Conservation (phyloP, 306 rosid species). For the Dryas octopetala region DNA sequence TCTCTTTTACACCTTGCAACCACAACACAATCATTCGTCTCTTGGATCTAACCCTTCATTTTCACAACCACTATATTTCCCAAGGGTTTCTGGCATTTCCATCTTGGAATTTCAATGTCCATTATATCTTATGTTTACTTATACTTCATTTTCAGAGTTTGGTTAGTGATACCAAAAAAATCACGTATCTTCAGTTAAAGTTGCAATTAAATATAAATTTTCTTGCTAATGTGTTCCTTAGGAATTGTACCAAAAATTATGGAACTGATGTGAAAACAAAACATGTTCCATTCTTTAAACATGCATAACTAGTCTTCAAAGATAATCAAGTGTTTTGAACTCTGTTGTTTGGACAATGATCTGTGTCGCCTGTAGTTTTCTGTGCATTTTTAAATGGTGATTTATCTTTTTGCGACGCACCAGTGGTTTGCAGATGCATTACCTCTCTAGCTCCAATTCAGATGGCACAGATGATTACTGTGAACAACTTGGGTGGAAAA, state of each 20-base stretch:
- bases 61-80: neutral
- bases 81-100: neutral
- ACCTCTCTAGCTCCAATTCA: conserved; percentile 65
- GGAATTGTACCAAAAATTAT: neutral
- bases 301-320: neutral
- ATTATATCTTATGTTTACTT: neutral
- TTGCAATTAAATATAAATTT: neutral
- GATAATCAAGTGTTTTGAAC: neutral
- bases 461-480: conserved; percentile 78
- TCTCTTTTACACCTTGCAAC: neutral
- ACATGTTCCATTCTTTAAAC: neutral
- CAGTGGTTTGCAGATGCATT: conserved; percentile 85
- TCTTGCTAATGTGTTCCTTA: neutral
- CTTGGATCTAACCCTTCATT: neutral
- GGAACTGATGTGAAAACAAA: neutral
- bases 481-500: conserved; percentile 78
- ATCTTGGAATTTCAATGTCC: neutral
- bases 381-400: conserved; percentile 20
- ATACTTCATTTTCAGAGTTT: neutral
- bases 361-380: neutral
- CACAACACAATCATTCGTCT: neutral
- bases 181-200: neutral
- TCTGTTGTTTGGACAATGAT: neutral
- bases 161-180: neutral
- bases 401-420: conserved; percentile 28